Evolutionary conservation across 352 stramenopile genomes (phyloP), one percentile per base, ranked within the genome.

Genomic region (Globisporangium heterothallicum): DNA sequence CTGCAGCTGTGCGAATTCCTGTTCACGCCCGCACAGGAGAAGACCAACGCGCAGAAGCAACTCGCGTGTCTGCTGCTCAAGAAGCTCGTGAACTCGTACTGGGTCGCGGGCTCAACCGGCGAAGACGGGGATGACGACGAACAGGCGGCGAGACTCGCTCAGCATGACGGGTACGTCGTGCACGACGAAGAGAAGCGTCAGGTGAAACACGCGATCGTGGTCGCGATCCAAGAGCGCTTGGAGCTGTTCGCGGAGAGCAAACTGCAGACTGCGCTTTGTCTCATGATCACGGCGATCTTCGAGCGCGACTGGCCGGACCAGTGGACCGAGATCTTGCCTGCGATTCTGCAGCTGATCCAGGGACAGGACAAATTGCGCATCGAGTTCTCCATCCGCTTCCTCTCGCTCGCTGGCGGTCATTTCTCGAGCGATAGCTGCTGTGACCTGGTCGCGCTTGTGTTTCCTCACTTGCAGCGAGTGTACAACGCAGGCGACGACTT

Each of bases 221-320:
- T 70, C 32, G 70, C 66, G 25, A 51, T 93, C 12, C 70, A 86
- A 52, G 64, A 86, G 55, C 63, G 70, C 5, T 63, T 88, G 21
- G 67, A 74, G 60, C 61, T 72, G 25, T 89, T 86, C 58, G 49
- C 46, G 18, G 69, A 73, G 43, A 86, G 69, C 56, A 93, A 91
- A 59, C 63, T 91, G 24, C 79, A 93, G 63, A 93, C 78, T 8
- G 83, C 79, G 36, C 58, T 91, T 38, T 89, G 78, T 43, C 76
- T 92, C 43, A 69, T 82, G 36, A 59, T 92, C 19, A 78, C 74
- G n/a, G 74, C 80, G 43, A 82, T 93, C 53, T 90, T 90, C 44
- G 79, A 93, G 61, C 78, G 76, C 50, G 83, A 93, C 52, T 90
- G 78, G 78, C 83, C 79, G 25, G 80, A 91, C 53, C 78, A 93